phyloP scores from a whole-genome alignment of 169 alveolate genomes.

The Plasmodium chabaudi region DNA sequence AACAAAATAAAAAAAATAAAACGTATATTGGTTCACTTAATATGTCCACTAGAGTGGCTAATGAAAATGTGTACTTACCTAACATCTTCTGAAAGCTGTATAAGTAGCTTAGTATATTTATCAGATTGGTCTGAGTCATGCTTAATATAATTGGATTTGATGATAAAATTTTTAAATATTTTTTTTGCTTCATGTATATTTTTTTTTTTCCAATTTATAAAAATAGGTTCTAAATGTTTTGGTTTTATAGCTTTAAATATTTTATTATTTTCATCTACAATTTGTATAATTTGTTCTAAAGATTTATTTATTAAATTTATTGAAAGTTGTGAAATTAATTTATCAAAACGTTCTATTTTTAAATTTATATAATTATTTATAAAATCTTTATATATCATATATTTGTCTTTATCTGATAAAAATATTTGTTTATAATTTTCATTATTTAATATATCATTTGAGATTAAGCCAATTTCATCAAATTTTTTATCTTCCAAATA shows the following conservation, averaged over 20 bases:
- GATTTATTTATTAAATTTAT: conserved; percentile 34
- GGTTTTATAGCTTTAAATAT: conserved; percentile 10
- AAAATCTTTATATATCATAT: conserved; percentile 26
- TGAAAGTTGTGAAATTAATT: conserved; percentile 14
- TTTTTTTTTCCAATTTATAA: conserved; percentile 25
- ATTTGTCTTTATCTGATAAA: conserved; percentile 29
- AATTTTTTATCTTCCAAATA: not conserved
- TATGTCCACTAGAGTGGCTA: too few species aligned
- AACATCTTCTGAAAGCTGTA: conserved; percentile 15
- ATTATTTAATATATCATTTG: conserved; percentile 15
- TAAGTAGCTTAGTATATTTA: conserved; percentile 7
- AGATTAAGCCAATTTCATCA: conserved; percentile 13
- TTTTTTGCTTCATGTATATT: conserved; percentile 54
- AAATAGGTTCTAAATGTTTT: conserved; percentile 11
- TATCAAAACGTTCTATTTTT: conserved; percentile 25
- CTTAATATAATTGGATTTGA: conserved; percentile 43
- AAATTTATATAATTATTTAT: conserved; percentile 33
- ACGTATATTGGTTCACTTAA: too few species aligned
- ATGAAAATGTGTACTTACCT: too few species aligned
- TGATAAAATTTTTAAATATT: conserved; percentile 21
- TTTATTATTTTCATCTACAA: conserved; percentile 24
- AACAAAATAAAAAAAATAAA: too few species aligned
- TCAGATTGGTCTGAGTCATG: conserved; percentile 21
- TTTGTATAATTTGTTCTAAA: conserved; percentile 12
- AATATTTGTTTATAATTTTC: conserved; percentile 26